Evolutionary conservation across 345 rosid species (phyloP), one percentile per base, ranked within the genome.

Genomic region (Angophora floribunda): DNA sequence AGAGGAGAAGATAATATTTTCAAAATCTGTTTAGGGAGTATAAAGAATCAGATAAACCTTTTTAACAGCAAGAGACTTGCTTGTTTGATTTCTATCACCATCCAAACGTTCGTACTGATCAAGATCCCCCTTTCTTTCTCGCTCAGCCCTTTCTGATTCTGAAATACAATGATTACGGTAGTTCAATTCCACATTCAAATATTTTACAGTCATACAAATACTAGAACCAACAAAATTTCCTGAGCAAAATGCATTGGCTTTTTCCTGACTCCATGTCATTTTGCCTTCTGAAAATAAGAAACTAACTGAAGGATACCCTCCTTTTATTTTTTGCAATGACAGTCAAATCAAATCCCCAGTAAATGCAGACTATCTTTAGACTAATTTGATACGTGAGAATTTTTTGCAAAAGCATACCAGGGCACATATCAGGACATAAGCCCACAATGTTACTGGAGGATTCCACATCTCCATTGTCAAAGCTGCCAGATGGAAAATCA

Each of bases 111-210:
- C 99, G 90, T 94, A 95, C 89, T 91, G 98, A 88, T 98, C 99
- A 88, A 98, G 97, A 92, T 98, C 99, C 89, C 99, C 99, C 93
- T 98, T 97, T 91, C 99, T 95, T 94, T 95, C 99, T 90, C 99
- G 93, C 89, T 98, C 98, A 51, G 90, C 97, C 89, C 99, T 95
- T 91, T 98, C 99, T 4, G 97, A 93, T 94, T 93, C 99, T 97
- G 96, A 75, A 93, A 93, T 75, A 41, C 84, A 75, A 75, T 41
- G 84, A 41, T 41, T 75, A 75, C 41, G 28, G 84, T 13, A 75
- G 82, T 75, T 41, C 84, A 75, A 75, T 75, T 36, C 44, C 28
- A 10, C 24, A 45, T 75, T 75, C 84, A 75, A 41, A 75, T 22
- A 75, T 9, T 75, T 75, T 41, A 19, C 49, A 41, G 84, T 41